Evolutionary conservation across 257 asterid species (phyloP), one percentile per base, ranked within the genome.

Genomic region (Rauvolfia tetraphylla): DNA sequence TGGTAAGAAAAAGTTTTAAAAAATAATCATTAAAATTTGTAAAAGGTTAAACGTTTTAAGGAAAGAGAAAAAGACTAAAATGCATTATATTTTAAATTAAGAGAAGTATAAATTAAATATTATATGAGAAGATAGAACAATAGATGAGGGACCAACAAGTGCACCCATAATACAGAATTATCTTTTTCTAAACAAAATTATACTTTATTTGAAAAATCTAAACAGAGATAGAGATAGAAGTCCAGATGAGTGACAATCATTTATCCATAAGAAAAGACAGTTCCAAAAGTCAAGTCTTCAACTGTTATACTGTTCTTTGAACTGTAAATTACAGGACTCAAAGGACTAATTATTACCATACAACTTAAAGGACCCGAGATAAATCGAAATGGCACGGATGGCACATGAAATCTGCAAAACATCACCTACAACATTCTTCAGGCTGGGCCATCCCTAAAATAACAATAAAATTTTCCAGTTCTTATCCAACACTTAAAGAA

Each of bases 291-390:
- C 13, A 18, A 39, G 2, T 22, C 12, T 65, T 36, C 71, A 66
- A 66, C 71, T 38, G 33, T 66, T 38, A 22, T 18, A 36, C 46
- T 17, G 51, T 22, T 33, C 51, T 65, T 9, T 34, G 27, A 66
- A 18, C 25, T 36, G 9, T 38, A 67, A 67, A 33, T 67, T 36
- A 38, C 51, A 67, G 51, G 33, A 66, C 48, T 8, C 48, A 11
- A 54, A 22, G 65, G 2, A 31, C 51, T 34, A 23, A 36, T 1
- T 75, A 11, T 31, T 48, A 63, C 63, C 59, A 29, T 69, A 48
- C 71, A 69, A 69, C n/a, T 77, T 69, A 53, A 77, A 31, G 33
- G 62, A 70, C 48, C 53, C 69, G 51, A 57, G 57, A 51, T 22
- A 18, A 48, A 68, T 67, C 46, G 3, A 25, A 53, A 68, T 27